Conservation (phyloP, 805 yeast genomes). For the Sugiyamaella boreocaroliniensis region DNA sequence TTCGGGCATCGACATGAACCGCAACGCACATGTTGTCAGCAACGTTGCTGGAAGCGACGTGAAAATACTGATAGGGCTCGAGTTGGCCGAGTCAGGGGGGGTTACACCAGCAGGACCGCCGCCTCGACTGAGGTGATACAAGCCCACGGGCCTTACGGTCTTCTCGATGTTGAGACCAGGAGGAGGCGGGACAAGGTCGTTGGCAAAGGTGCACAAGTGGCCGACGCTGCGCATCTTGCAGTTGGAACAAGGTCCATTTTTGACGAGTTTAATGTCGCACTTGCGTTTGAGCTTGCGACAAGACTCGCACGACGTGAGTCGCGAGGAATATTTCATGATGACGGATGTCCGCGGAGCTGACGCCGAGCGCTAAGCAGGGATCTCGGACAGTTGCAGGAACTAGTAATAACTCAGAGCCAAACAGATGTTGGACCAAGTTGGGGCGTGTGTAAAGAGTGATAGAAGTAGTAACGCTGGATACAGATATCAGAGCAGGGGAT, state of each 20-base stretch:
- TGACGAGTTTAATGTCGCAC: slow-evolving; percentile 5
- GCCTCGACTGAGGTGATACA: neutral
- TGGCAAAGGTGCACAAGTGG: neutral
- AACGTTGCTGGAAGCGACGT: slow-evolving; percentile 1
- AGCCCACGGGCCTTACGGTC: neutral
- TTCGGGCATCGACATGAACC: neutral
- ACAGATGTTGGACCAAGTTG: too few species aligned
- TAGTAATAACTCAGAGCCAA: too few species aligned
- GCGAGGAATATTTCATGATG: slow-evolving; percentile 4
- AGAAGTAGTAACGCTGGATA: too few species aligned
- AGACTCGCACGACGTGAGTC: slow-evolving; percentile 8
- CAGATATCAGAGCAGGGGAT: too few species aligned
- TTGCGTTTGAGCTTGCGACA: slow-evolving; percentile 10
- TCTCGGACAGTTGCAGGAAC: too few species aligned
- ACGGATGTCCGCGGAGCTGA: neutral
- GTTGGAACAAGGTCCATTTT: slow-evolving; percentile 10
- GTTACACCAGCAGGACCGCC: neutral
- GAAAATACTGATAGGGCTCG: neutral
- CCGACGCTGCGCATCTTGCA: slow-evolving; percentile 7
- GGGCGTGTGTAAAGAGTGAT: too few species aligned
- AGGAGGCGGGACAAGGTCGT: neutral
- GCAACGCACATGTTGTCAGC: slow-evolving; percentile 2
- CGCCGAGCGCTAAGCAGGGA: neutral
- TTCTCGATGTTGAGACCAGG: neutral
- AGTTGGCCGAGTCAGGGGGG: neutral